Evolutionary conservation across 306 rosid species (phyloP).

Genomic region (Carpinus viminea): DNA sequence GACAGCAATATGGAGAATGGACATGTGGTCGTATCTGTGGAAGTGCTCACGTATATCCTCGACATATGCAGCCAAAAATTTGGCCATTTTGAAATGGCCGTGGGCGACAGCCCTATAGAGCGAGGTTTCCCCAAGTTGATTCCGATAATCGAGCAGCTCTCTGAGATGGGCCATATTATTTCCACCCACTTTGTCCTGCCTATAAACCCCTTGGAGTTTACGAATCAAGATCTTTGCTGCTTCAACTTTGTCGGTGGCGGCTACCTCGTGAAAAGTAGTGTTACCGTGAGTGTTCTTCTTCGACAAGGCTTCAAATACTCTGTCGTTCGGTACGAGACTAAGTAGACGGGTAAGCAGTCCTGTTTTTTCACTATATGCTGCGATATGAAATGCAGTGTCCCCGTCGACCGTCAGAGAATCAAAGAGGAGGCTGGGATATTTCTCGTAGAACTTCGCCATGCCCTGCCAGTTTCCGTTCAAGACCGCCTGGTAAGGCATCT

Average conservation of each 20-base stretch:
- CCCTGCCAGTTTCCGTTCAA: neutral
- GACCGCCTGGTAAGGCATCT: conserved; percentile 1
- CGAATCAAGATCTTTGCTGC: neutral
- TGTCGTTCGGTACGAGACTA: neutral
- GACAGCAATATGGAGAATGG: neutral
- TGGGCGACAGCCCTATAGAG: neutral
- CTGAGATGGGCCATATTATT: neutral
- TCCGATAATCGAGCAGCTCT: neutral
- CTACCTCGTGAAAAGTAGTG: neutral
- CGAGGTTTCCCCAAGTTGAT: neutral
- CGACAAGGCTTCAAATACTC: too few species aligned
- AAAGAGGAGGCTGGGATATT: too few species aligned
- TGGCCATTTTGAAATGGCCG: neutral
- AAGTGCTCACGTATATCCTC: neutral
- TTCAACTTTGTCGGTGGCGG: neutral
- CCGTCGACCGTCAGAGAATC: neutral
- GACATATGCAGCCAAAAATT: neutral
- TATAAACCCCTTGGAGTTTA: neutral
- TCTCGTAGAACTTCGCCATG: neutral
- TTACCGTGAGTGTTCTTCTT: neutral
- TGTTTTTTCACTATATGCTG: neutral
- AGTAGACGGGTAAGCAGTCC: neutral
- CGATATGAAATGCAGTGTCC: conserved; percentile 19
- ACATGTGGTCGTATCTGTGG: neutral
- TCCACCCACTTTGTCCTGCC: neutral